Conservation (phyloP, 2,329 filamentous ascomycete genomes). For the Penicillium janthinellum region DNA sequence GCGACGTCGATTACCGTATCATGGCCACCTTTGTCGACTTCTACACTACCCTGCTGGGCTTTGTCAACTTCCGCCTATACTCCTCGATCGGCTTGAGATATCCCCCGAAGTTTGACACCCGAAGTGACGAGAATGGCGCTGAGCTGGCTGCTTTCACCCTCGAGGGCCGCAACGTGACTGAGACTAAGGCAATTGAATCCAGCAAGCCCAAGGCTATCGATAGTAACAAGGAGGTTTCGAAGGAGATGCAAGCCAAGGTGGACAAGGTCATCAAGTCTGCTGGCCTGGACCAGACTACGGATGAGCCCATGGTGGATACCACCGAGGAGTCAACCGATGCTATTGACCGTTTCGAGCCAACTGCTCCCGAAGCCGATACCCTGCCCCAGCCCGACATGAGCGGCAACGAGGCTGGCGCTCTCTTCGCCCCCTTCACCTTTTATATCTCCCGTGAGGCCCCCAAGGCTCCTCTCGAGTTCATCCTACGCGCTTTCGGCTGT, state of each 20-base stretch:
- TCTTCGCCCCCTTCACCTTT: conserved; percentile 88
- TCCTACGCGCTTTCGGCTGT: conserved; percentile 91
- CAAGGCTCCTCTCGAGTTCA: conserved; percentile 84
- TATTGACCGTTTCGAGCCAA: conserved; percentile 90
- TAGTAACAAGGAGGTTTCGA: conserved; percentile 61
- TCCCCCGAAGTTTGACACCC: conserved; percentile 87
- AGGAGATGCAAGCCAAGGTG: conserved; percentile 70
- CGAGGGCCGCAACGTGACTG: conserved; percentile 67
- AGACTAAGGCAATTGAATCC: conserved; percentile 53
- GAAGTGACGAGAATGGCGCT: conserved; percentile 84
- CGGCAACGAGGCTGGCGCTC: conserved; percentile 67
- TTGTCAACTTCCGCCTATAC: conserved; percentile 95
- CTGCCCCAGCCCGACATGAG: conserved; percentile 75
- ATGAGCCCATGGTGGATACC: conserved; percentile 47
- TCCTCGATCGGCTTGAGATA: conserved; percentile 90
- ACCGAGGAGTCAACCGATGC: conserved; percentile 58
- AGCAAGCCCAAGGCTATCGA: conserved; percentile 56
- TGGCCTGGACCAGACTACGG: conserved; percentile 44
- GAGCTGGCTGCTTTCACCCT: conserved; percentile 90
- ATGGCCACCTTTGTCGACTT: conserved; percentile 99
- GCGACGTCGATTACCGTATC: conserved; percentile 96
- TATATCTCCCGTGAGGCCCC: conserved; percentile 94
- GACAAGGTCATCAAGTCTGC: conserved; percentile 54
- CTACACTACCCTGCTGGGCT: conserved; percentile 93
- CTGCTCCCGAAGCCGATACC: conserved; percentile 79